phyloP scores from a whole-genome alignment of 2,329 filamentous ascomycete species.

The Fusarium sp. region DNA sequence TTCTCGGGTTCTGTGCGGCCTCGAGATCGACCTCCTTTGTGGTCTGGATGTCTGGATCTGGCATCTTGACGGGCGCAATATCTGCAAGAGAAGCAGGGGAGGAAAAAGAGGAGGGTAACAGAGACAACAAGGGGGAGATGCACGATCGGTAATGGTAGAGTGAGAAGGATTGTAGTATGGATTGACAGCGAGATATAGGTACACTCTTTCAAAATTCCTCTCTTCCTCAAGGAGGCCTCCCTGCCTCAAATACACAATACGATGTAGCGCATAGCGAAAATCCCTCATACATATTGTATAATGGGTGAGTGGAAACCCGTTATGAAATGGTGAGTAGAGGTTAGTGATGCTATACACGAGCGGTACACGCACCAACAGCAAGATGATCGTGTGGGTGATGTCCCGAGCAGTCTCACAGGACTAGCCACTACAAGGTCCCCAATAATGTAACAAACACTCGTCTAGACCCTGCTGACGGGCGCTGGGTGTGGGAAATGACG shows the following conservation, averaged over 20 bases:
- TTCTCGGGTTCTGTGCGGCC: conserved; percentile 25
- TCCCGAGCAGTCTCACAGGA: conserved; percentile 18
- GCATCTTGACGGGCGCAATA: conserved; percentile 12
- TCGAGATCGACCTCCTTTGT: conserved; percentile 33
- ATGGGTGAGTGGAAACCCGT: not conserved
- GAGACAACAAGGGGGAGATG: not conserved
- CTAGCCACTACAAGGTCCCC: conserved; percentile 22
- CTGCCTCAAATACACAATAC: conserved; percentile 4
- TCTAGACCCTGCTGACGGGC: conserved; percentile 16
- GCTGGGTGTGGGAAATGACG: conserved; percentile 27
- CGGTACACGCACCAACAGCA: conserved; percentile 26
- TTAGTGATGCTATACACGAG: conserved; percentile 34
- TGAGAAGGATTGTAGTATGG: conserved; percentile 18
- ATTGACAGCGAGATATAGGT: conserved; percentile 20
- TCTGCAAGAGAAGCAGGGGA: not conserved
- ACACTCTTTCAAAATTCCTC: conserved; percentile 6
- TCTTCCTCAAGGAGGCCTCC: conserved; percentile 32
- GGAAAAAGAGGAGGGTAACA: not conserved
- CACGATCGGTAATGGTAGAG: not conserved
- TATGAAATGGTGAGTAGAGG: conserved; percentile 27
- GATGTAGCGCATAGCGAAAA: conserved; percentile 20
- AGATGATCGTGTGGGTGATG: conserved; percentile 33
- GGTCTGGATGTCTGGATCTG: conserved; percentile 32
- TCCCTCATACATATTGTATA: conserved; percentile 19
- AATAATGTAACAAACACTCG: not conserved